Base-by-base conservation (phyloP, 2,329 filamentous ascomycete species). In the Aspergillus fumigatus region DNA sequence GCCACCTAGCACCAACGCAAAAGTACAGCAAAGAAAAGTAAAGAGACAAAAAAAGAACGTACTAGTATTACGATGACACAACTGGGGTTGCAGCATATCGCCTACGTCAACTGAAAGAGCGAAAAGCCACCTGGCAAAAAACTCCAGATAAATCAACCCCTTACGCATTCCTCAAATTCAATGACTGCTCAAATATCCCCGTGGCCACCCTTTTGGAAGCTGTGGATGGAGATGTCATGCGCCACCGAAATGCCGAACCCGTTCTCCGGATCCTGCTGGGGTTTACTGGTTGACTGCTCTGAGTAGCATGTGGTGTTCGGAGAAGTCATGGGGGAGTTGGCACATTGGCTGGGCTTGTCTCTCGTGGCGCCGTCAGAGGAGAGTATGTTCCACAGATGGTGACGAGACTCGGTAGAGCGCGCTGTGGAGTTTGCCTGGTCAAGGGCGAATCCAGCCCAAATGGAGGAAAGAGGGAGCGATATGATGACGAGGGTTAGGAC, bases 401-500 rank as follows among this genome's bases (percentile, higher is more conserved):
- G 63, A 10, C 60, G 58, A 11, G 53, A 58, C n/a, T 38, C 51
- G 19, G 43, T 51, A 19, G n/a, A 58, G 50, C 41, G 59, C 32
- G 51, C 47, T 1, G 52, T 48, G n/a, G 50, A 50, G 14, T 50
- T 60, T 10, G 52, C 38, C 29, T 65, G 57, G 14, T 70, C 68
- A 23, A 75, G 65, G 19, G 70, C 69, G 21, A 74, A 71, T 4
- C 77, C 72, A 14, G 86, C 86, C 87, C 87, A 89, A 61, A 89
- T 79, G 19, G 84, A 82, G 14, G 85, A 87, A 10, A 89, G 77
- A 1, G 87, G 87, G 17, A 89, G 80, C 59, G 84, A 84, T 58
- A 88, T 79, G 56, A 81, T 82, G 38, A 86, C 81, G 21, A 84
- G 71, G 17, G 84, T 85, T 8, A 85, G 71, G 53, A 83, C 76